Evolutionary conservation across 2,329 filamentous ascomycete species (phyloP).

Genomic region (Ascosphaera acerosa): DNA sequence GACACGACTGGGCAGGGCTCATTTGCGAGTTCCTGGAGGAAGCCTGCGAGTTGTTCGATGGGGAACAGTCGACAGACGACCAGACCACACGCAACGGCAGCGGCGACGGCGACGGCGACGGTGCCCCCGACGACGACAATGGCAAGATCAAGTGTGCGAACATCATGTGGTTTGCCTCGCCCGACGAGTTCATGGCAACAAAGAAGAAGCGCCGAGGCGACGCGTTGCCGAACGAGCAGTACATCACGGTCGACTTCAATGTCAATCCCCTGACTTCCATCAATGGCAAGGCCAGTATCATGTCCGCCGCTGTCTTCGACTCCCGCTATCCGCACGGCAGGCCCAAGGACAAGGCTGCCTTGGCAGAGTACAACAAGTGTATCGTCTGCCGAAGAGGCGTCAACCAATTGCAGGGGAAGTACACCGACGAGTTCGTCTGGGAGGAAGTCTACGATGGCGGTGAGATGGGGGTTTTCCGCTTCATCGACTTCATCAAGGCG

Average conservation of each 20-base stretch:
- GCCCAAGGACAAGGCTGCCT: slow-evolving; percentile 31
- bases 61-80: slow-evolving; percentile 36
- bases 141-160: slow-evolving; percentile 45
- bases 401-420: slow-evolving; percentile 67
- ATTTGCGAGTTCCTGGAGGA: slow-evolving; percentile 59
- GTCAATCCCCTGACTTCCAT: slow-evolving; percentile 69
- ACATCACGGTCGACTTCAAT: slow-evolving; percentile 71
- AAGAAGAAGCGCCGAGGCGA: slow-evolving; percentile 61
- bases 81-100: no score
- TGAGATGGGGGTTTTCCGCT: slow-evolving; percentile 34
- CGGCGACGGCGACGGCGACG: slow-evolving; percentile 34
- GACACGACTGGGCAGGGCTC: slow-evolving; percentile 80
- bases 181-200: slow-evolving; percentile 67
- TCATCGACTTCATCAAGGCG: slow-evolving; percentile 41
- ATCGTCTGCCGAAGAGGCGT: slow-evolving; percentile 80
- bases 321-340: slow-evolving; percentile 47
- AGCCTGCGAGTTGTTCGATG: slow-evolving; percentile 39
- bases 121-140: slow-evolving; percentile 6
- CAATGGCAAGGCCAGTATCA: slow-evolving; percentile 61
- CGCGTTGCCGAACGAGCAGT: slow-evolving; percentile 67
- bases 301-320: slow-evolving; percentile 46
- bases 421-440: slow-evolving; percentile 83
- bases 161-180: slow-evolving; percentile 82
- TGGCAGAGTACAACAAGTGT: slow-evolving; percentile 54
- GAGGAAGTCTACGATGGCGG: slow-evolving; percentile 54